Percentiles rank a stretch among this genome's conserved stretches.
Conservation (phyloP, 176 grass and related monocot genomes). For the Oryza rufipogon region DNA sequence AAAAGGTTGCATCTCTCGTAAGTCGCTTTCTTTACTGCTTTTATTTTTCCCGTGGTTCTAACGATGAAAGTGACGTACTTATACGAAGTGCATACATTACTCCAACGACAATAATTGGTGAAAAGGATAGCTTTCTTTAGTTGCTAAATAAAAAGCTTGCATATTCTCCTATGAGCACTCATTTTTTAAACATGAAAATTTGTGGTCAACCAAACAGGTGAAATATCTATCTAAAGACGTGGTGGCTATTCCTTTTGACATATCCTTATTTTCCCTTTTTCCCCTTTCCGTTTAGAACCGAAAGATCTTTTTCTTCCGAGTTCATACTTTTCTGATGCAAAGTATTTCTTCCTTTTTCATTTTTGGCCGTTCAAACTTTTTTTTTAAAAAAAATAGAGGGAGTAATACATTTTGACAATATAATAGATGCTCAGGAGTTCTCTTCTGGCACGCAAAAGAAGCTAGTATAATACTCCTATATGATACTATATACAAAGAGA, state of each 20-base stretch:
- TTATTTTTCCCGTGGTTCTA: neutral
- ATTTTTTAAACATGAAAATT: neutral
- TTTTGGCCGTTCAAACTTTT: too few species aligned
- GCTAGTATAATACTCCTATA: neutral
- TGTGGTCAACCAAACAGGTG: conserved; percentile 21
- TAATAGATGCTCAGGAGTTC: too few species aligned
- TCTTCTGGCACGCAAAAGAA: neutral
- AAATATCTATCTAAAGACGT: neutral
- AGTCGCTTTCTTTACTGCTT: neutral
- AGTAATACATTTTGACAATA: too few species aligned
- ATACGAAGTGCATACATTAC: neutral
- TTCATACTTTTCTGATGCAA: neutral
- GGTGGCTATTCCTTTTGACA: neutral
- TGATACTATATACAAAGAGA: too few species aligned
- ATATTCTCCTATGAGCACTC: neutral
- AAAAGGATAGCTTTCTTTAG: neutral
- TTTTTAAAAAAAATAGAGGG: too few species aligned
- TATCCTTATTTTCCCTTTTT: conserved; percentile 16
- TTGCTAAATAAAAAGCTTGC: neutral
- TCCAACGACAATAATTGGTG: neutral
- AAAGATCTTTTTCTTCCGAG: neutral
- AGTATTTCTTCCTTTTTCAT: too few species aligned
- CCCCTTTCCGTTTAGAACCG: neutral
- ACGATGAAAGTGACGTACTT: neutral
- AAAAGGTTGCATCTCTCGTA: neutral